Evolutionary conservation across 306 rosid genomes (phyloP).

Genomic region (Vicia villosa): DNA sequence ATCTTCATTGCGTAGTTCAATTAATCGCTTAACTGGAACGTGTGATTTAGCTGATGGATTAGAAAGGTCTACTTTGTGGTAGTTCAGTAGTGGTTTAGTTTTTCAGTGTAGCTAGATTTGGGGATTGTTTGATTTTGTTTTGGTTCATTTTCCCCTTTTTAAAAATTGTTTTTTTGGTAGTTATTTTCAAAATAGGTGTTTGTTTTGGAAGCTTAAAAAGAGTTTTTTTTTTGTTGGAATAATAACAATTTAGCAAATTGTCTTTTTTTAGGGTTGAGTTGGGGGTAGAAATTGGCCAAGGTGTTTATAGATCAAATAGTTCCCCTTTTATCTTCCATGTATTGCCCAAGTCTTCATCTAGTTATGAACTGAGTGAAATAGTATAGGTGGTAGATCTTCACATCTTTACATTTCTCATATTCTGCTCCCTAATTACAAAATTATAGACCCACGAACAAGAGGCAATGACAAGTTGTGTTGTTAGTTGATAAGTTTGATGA

Average conservation of each 20-base stretch:
- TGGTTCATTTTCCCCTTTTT: not conserved
- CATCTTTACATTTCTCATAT: not conserved
- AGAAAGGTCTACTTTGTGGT: not conserved
- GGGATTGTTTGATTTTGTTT: conserved; percentile 26
- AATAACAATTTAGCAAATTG: not conserved
- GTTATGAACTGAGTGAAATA: conserved; percentile 17
- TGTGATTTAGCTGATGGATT: conserved; percentile 2
- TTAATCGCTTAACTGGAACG: conserved; percentile 20
- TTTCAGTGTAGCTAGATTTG: not conserved
- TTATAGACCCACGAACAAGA: conserved; percentile 16
- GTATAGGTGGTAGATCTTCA: not conserved
- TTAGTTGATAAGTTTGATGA: not conserved
- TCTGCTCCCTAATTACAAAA: not conserved
- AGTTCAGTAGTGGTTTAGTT: conserved; percentile 9
- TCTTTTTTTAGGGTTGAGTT: not conserved
- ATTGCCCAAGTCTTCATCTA: conserved; percentile 10
- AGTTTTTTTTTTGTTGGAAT: not conserved
- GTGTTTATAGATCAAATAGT: not conserved
- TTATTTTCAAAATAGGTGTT: not conserved
- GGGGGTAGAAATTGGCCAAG: too few relatives aligned
- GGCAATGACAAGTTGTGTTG: not conserved
- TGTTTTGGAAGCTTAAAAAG: not conserved
- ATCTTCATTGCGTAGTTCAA: conserved; percentile 24
- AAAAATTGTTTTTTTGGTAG: not conserved
- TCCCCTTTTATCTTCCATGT: not conserved